Conservation (phyloP, 2,329 filamentous ascomycete genomes). For the Colletotrichum noveboracense region DNA sequence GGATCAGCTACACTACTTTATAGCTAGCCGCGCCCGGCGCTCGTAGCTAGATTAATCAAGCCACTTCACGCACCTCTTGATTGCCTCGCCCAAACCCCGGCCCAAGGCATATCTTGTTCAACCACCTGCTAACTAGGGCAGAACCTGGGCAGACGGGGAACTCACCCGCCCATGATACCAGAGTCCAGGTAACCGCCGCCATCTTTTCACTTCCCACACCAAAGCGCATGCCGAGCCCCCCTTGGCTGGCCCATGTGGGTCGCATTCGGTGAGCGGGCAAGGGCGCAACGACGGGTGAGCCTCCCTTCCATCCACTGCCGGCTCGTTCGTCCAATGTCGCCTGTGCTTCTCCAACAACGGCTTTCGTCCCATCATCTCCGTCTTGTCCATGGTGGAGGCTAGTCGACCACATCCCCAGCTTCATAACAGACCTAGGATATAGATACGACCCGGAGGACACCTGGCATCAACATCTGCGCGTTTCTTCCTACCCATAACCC, state of each 20-base stretch:
- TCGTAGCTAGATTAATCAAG: background rate
- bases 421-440: background rate
- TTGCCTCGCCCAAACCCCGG: background rate
- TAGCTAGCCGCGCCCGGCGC: background rate
- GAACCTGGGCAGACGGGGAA: background rate
- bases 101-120: background rate
- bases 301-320: background rate
- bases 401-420: background rate
- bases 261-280: slow-evolving; percentile 1
- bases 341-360: background rate
- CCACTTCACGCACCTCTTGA: background rate
- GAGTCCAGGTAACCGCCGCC: background rate
- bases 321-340: slow-evolving; percentile 4
- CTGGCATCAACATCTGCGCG: background rate
- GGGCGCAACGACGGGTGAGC: background rate
- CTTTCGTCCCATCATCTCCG: slow-evolving; percentile 1
- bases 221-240: background rate
- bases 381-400: background rate
- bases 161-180: background rate
- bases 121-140: background rate
- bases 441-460: background rate
- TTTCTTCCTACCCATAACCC: background rate
- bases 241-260: background rate
- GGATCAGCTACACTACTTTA: too few species aligned
- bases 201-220: background rate